phyloP scores from a whole-genome alignment of 805 yeast species.

The Candida insectalens region DNA sequence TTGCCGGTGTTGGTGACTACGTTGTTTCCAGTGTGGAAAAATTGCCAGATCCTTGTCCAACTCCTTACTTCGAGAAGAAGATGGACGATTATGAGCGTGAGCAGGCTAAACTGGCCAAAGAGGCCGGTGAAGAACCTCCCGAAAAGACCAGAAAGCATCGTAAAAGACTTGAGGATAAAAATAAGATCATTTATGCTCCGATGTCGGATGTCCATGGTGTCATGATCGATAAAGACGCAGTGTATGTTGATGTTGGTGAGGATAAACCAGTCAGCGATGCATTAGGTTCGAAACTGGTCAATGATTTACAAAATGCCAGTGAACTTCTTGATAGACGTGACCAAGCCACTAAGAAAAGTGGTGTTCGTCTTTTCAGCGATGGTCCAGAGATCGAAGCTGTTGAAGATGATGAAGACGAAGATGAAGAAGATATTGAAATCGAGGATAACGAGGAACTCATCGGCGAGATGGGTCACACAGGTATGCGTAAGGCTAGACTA shows the following conservation, averaged over 20 bases:
- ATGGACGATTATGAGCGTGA: constrained; percentile 77
- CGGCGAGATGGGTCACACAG: constrained; percentile 43
- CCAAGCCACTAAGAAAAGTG: constrained; percentile 37
- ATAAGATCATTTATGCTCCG: constrained; percentile 93
- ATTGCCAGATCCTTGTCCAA: constrained; percentile 97
- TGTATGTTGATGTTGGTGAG: constrained; percentile 74
- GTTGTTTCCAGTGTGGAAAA: constrained; percentile 70
- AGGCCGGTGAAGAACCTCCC: constrained; percentile 40
- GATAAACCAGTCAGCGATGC: constrained; percentile 37
- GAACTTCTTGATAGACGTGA: constrained; percentile 35
- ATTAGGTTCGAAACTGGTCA: constrained; percentile 79
- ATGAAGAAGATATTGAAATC: constrained; percentile 26
- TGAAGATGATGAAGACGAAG: constrained; percentile 28
- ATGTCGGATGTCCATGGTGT: constrained; percentile 99
- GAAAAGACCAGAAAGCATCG: constrained; percentile 51
- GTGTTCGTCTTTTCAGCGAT: constrained; percentile 66
- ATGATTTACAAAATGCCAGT: constrained; percentile 65
- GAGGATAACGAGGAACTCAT: constrained; percentile 23
- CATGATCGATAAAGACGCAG: constrained; percentile 93
- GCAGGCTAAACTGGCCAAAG: constrained; percentile 53
- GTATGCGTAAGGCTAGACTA: constrained; percentile 52
- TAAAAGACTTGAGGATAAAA: constrained; percentile 87
- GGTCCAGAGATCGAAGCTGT: constrained; percentile 25
- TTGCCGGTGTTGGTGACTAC: constrained; percentile 94
- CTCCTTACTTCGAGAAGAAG: constrained; percentile 84